Conservation (phyloP, 495 filamentous ascomycete genomes). For the Parathielavia appendiculata region DNA sequence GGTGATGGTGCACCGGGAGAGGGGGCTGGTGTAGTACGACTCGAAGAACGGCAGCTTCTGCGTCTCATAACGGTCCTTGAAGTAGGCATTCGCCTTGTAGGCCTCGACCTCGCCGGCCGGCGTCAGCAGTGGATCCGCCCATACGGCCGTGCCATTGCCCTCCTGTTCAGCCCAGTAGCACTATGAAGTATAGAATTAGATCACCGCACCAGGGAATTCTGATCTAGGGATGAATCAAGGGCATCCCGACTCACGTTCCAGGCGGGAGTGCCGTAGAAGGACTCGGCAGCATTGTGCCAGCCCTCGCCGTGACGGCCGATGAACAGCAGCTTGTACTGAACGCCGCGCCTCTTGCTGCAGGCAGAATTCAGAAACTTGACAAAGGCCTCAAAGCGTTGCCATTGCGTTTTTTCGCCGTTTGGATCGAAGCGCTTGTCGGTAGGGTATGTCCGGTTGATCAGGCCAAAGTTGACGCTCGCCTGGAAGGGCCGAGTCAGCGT, state of each 20-base stretch:
- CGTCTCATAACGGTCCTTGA: neutral
- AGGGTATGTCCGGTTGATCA: neutral
- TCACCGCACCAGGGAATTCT: neutral
- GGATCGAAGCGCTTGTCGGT: conserved; percentile 1
- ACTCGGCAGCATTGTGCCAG: conserved; percentile 2
- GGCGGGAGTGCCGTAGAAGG: neutral
- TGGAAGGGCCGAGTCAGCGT: neutral
- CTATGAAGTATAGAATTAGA: neutral
- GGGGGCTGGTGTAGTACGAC: conserved; percentile 1
- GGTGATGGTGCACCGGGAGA: neutral
- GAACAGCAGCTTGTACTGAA: conserved; percentile 2
- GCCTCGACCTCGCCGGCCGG: neutral
- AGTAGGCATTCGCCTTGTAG: neutral
- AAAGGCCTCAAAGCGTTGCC: neutral
- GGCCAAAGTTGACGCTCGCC: neutral
- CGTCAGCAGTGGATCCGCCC: neutral
- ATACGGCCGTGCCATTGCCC: neutral
- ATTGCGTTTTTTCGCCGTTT: neutral
- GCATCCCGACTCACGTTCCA: conserved; percentile 1
- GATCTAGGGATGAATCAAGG: neutral
- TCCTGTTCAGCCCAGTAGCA: conserved; percentile 1
- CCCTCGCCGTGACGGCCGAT: conserved; percentile 4
- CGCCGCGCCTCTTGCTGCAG: neutral
- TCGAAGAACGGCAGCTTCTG: neutral
- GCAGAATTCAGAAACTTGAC: neutral